Evolutionary conservation across 192 early-diverging fungal genomes (phyloP), one percentile per base, ranked within the genome.

Genomic region (Linnemannia exigua): DNA sequence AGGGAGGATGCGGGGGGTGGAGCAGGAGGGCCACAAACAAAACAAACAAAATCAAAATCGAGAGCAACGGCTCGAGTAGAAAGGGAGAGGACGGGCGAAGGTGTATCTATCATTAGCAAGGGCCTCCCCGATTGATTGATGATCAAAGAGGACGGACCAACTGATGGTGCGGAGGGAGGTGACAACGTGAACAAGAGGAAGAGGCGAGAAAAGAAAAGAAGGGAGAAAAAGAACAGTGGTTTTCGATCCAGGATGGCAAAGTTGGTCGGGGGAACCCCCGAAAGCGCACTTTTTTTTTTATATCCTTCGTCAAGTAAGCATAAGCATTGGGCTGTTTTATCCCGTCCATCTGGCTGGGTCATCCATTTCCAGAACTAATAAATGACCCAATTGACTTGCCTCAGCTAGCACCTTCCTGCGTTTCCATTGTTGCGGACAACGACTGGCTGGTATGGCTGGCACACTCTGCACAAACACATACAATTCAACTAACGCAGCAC

Each of bases 401-500:
- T 63, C 31, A 25, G 28, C 58, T 63, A 63, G 58, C 28, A 63
- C 58, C 58, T 63, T 63, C 58, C 58, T 63, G 58, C 31, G 58
- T 63, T 63, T 63, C 58, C 28, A 63, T 63, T 15, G 28, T 63
- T 15, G 28, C 58, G 28, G 58, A 31, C 28, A 31, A 31, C 58
- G 25, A 61, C 54, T 0, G 20, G 9, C 41, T 44, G 3, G 41
- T 9, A 3, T 44, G 5, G 3, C 41, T 44, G 41, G 5, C 41
- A 9, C 9, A 44, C 41, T n/a, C 25, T 31, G 9, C 22, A 28
- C 25, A 31, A 58, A 4, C 22, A 58, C n/a, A 28, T n/a, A 58
- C 54, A 44, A 9, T 44, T 9, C 41, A 44, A 44, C 41, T 44
- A 44, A 44, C 41, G n/a, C 41, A 44, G 41, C 41, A 44, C 41